Conservation (phyloP, 2,329 filamentous ascomycete species). For the Trichoderma pleuroti region DNA sequence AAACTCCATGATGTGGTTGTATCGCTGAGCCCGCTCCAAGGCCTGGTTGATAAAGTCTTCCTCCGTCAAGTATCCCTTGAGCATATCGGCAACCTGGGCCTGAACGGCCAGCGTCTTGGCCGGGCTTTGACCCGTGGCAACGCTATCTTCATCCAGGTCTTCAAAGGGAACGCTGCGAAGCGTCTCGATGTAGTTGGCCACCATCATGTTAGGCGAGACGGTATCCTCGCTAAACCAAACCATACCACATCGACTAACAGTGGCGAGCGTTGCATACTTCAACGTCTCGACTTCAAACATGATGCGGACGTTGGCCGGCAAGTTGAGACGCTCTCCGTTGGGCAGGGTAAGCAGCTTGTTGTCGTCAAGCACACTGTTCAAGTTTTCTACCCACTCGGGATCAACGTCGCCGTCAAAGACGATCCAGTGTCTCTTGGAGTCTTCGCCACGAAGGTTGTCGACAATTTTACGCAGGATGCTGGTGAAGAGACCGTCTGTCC, state of each 20-base stretch:
- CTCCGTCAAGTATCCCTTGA: slow-evolving; percentile 69
- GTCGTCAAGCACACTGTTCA: slow-evolving; percentile 99
- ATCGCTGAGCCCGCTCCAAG: slow-evolving; percentile 70
- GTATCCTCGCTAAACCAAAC: slow-evolving; percentile 99
- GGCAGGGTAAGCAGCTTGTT: slow-evolving; percentile 97
- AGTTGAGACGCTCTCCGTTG: slow-evolving; percentile 94
- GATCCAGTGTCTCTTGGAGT: slow-evolving; percentile 97
- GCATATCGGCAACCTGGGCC: slow-evolving; percentile 71
- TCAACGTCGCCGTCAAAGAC: slow-evolving; percentile 99
- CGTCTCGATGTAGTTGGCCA: slow-evolving; percentile 82
- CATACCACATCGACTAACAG: slow-evolving; percentile 99
- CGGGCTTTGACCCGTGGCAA: slow-evolving; percentile 69
- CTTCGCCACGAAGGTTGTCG: slow-evolving; percentile 95
- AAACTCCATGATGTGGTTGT: slow-evolving; percentile 98
- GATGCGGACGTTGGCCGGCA: slow-evolving; percentile 92
- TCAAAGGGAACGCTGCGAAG: slow-evolving; percentile 84
- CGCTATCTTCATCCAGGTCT: slow-evolving; percentile 89
- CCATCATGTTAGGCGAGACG: slow-evolving; percentile 88
- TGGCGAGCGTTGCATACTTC: slow-evolving; percentile 95
- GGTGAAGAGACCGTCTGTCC: slow-evolving; percentile 98
- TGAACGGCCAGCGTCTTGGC: slow-evolving; percentile 78
- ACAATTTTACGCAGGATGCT: slow-evolving; percentile 98
- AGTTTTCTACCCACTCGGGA: slow-evolving; percentile 98
- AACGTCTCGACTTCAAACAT: slow-evolving; percentile 99
- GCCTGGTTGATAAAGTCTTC: slow-evolving; percentile 79